Base-by-base conservation (phyloP, 1,284 basidiomycete genomes). In the Hemileia vastatrix region DNA sequence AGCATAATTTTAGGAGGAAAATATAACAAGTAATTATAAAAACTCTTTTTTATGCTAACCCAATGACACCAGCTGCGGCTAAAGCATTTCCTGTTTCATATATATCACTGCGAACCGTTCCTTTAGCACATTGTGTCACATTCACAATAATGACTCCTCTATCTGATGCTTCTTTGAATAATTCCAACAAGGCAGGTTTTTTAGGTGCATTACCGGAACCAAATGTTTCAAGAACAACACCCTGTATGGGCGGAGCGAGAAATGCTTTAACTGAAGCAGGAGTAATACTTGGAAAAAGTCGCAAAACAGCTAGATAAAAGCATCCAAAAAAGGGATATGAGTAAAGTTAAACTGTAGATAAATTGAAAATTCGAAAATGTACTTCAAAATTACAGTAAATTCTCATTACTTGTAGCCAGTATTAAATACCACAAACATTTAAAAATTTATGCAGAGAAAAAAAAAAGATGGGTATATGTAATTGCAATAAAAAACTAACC, bases 71-170 rank as follows among this genome's bases (percentile, higher is more conserved):
- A n/a, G 79, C 80, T 58, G 82, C 81, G 15, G 85, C 78, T 5
- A 95, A 78, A 3, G 83, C 83, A 66, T 85, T 81, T 4, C 90
- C 90, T 13, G 88, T 86, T 72, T 88, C 87, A 70, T 94, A 93
- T 51, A 77, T 76, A 21, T 73, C 74, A 40, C 69, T 69, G 1
- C 85, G 86, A 15, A 91, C 88, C 2, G 85, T 81, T 13, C 88
- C 89, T 72, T 87, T 90, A 13, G 84, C 76, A 72, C 92, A 94
- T 72, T 95, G 91, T 0, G 89, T 86, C 63, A 94, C 91, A 9
- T 91, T 90, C 52, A 95, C 90, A 52, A 95, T 83, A 40, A 94
- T 83, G 1, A 93, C 82, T 3, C 88, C 90, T 1, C 86, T 82
- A 56, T 86, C 83, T 62, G 86, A 87, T 0, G 91, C 90, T 58